Evolutionary conservation across 208 protist genomes (phyloP).

Genomic region (Zelonia costaricensis): DNA sequence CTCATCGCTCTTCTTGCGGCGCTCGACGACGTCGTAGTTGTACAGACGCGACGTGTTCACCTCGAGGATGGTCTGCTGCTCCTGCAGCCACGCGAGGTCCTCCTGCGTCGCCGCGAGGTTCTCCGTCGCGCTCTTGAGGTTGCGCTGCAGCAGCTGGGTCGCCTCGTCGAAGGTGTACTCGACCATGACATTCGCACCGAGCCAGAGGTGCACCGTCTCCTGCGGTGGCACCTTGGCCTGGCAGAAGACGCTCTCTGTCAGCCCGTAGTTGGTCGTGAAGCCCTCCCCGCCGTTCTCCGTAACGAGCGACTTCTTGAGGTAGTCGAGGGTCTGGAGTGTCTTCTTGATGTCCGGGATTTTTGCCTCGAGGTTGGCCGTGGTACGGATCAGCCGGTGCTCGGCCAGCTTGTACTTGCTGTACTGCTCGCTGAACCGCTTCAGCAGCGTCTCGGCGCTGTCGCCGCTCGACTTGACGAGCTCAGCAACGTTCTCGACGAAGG

Average conservation of each 20-base stretch:
- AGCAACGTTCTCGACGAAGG: slow-evolving; percentile 86
- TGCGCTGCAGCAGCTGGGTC: slow-evolving; percentile 87
- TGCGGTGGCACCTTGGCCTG: slow-evolving; percentile 81
- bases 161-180: slow-evolving; percentile 97
- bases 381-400: slow-evolving; percentile 89
- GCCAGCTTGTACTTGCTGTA: slow-evolving; percentile 94
- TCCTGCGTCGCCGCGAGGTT: slow-evolving; percentile 90
- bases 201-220: slow-evolving; percentile 92
- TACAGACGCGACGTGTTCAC: slow-evolving; percentile 95
- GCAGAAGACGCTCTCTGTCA: slow-evolving; percentile 90
- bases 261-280: slow-evolving; percentile 85
- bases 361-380: slow-evolving; percentile 75
- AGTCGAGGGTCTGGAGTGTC: slow-evolving; percentile 86
- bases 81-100: slow-evolving; percentile 95
- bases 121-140: slow-evolving; percentile 75
- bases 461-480: slow-evolving; percentile 77
- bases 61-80: slow-evolving; percentile 96
- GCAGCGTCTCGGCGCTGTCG: slow-evolving; percentile 69
- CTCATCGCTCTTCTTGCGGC: slow-evolving; percentile 50
- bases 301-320: slow-evolving; percentile 70
- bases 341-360: slow-evolving; percentile 95
- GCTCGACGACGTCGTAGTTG: slow-evolving; percentile 93
- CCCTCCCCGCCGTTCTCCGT: slow-evolving; percentile 26
- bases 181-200: slow-evolving; percentile 97
- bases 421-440: slow-evolving; percentile 89